Conservation (phyloP, 2,329 filamentous ascomycete species). For the Fonsecaea erecta region DNA sequence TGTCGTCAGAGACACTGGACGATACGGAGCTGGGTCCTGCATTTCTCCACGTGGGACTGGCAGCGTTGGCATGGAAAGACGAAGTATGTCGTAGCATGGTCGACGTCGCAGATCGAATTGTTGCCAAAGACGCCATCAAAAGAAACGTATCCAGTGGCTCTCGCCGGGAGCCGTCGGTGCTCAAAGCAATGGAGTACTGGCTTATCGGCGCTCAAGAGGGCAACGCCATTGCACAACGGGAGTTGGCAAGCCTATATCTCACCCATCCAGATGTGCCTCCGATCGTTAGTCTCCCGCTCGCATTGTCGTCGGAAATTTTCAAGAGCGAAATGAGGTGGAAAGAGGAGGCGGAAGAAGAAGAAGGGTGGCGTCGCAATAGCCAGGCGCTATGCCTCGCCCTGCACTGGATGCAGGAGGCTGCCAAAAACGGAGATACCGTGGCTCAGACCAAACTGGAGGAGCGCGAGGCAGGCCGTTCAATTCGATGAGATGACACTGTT, state of each 20-base stretch:
- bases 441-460: slow-evolving; percentile 82
- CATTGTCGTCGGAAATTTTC: slow-evolving; percentile 85
- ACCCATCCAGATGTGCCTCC: slow-evolving; percentile 84
- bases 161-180: slow-evolving; percentile 67
- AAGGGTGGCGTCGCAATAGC: slow-evolving; percentile 45
- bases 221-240: slow-evolving; percentile 83
- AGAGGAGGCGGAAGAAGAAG: slow-evolving; percentile 51
- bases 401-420: slow-evolving; percentile 95
- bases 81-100: slow-evolving; percentile 85
- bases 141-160: slow-evolving; percentile 40
- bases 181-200: slow-evolving; percentile 86
- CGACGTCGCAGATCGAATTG: slow-evolving; percentile 72
- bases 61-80: slow-evolving; percentile 84
- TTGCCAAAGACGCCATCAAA: slow-evolving; percentile 58
- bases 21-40: slow-evolving; percentile 69
- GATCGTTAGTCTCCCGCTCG: slow-evolving; percentile 79
- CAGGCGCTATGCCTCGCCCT: slow-evolving; percentile 90
- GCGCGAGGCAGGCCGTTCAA: slow-evolving; percentile 65
- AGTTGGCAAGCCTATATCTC: slow-evolving; percentile 90
- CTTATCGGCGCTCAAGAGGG: slow-evolving; percentile 94
- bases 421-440: slow-evolving; percentile 81
- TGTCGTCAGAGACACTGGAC: slow-evolving; percentile 62
- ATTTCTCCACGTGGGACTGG: slow-evolving; percentile 87
- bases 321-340: slow-evolving; percentile 78
- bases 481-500: slow-evolving; percentile 49